phyloP scores from a whole-genome alignment of 2,329 filamentous ascomycete species.

The Hysterium pulicare region DNA sequence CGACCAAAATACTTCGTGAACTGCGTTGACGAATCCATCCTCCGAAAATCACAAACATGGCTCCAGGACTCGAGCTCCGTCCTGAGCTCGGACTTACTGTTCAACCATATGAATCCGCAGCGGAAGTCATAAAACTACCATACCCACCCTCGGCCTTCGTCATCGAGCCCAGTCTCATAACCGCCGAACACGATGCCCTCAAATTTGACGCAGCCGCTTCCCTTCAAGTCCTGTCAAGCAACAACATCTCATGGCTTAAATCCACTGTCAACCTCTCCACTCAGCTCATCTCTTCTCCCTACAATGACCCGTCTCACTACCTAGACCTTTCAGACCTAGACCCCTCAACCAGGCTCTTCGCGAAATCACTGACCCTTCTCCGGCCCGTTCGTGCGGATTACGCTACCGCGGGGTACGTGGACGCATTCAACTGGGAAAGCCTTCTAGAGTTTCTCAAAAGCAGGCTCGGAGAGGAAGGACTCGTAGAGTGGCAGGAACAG shows the following conservation, averaged over 20 bases:
- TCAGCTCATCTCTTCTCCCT: constrained; percentile 69
- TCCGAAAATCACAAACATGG: too few relatives aligned
- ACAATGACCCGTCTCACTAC: constrained; percentile 66
- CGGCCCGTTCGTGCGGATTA: constrained; percentile 65
- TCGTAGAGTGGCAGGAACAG: constrained; percentile 18
- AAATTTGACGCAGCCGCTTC: constrained; percentile 33
- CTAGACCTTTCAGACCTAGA: constrained; percentile 69
- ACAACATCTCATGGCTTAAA: neutral
- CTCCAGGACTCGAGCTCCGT: too few relatives aligned
- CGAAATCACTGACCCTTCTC: constrained; percentile 66
- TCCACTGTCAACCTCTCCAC: constrained; percentile 14
- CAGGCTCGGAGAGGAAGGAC: constrained; percentile 48
- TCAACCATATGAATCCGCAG: too few relatives aligned
- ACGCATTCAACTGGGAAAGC: constrained; percentile 72
- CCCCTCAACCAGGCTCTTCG: constrained; percentile 64
- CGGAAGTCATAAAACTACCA: neutral
- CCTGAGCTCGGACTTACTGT: too few relatives aligned
- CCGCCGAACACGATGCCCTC: constrained; percentile 29
- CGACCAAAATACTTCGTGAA: too few relatives aligned
- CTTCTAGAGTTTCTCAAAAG: constrained; percentile 58
- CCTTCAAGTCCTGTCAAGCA: constrained; percentile 18
- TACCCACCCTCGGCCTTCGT: constrained; percentile 8
- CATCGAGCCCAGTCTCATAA: constrained; percentile 21
- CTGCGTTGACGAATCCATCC: too few relatives aligned
- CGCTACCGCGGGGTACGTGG: constrained; percentile 68